Evolutionary conservation across 768 basidiomycete species (phyloP).

Genomic region (Lepiota subincarnata): DNA sequence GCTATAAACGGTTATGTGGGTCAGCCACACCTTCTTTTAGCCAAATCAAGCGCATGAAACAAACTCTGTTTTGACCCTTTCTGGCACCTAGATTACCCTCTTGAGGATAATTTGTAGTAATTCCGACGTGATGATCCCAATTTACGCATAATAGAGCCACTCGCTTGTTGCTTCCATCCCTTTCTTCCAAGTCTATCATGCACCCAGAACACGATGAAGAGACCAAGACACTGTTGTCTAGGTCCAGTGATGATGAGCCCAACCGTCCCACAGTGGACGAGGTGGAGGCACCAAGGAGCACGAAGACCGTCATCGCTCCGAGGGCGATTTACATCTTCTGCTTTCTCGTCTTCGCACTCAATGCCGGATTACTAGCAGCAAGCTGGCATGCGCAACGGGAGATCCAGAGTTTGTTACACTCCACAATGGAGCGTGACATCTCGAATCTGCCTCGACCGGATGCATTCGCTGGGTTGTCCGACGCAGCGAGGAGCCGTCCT

Average conservation of each 20-base stretch:
- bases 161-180: background rate
- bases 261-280: background rate
- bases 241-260: background rate
- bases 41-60: conserved; percentile 1
- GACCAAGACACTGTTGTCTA: conserved; percentile 2
- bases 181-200: background rate
- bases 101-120: background rate
- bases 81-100: background rate
- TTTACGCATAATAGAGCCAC: conserved; percentile 4
- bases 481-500: background rate
- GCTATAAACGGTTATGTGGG: background rate
- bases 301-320: background rate
- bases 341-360: background rate
- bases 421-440: conserved; percentile 5
- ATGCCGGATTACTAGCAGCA: conserved; percentile 1
- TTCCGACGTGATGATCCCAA: background rate
- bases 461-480: conserved; percentile 6
- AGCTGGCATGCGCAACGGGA: conserved; percentile 5
- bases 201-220: conserved; percentile 1
- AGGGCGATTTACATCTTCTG: conserved; percentile 2
- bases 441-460: conserved; percentile 4
- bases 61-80: background rate
- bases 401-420: background rate
- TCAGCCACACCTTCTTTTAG: background rate
- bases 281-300: background rate